Evolutionary conservation across 2,329 filamentous ascomycete genomes (phyloP).

Genomic region (Coniochaeta sp.): DNA sequence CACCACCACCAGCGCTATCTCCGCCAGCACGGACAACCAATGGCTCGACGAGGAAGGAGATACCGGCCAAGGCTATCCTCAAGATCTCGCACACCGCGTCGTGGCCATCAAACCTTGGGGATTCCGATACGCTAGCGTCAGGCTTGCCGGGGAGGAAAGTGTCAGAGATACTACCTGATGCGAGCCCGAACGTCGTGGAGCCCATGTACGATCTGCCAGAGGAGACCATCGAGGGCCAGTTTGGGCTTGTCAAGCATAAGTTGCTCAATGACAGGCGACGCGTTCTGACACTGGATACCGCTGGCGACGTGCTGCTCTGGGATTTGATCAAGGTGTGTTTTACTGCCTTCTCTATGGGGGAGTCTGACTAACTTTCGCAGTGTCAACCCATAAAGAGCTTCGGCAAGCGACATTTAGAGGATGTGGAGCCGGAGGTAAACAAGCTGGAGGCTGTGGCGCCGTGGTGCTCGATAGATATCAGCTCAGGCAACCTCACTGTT

Average conservation of each 20-base stretch:
- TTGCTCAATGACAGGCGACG: conserved; percentile 85
- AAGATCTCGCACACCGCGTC: conserved; percentile 77
- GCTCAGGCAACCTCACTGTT: conserved; percentile 85
- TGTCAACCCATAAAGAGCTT: conserved; percentile 87
- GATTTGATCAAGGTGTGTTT: conserved; percentile 76
- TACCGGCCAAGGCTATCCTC: conserved; percentile 71
- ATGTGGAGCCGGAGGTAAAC: conserved; percentile 81
- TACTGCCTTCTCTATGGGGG: background rate
- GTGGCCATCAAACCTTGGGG: conserved; percentile 43
- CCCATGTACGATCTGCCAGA: conserved; percentile 63
- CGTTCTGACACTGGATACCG: conserved; percentile 87
- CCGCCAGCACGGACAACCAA: conserved; percentile 17
- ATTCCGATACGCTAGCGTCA: conserved; percentile 35
- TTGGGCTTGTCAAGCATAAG: conserved; percentile 88
- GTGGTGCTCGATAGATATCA: conserved; percentile 93
- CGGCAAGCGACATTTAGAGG: conserved; percentile 88
- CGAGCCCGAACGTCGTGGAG: conserved; percentile 41
- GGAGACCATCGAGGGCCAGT: conserved; percentile 88
- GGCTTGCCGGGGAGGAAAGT: conserved; percentile 54
- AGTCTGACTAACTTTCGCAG: conserved; percentile 32
- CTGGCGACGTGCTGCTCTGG: conserved; percentile 92
- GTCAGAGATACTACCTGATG: conserved; percentile 46
- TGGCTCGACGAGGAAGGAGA: conserved; percentile 47
- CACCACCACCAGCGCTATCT: conserved; percentile 19
- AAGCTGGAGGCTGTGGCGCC: conserved; percentile 84